Conservation (phyloP, 2,329 filamentous ascomycete species). For the Neoarthrinium moseri region DNA sequence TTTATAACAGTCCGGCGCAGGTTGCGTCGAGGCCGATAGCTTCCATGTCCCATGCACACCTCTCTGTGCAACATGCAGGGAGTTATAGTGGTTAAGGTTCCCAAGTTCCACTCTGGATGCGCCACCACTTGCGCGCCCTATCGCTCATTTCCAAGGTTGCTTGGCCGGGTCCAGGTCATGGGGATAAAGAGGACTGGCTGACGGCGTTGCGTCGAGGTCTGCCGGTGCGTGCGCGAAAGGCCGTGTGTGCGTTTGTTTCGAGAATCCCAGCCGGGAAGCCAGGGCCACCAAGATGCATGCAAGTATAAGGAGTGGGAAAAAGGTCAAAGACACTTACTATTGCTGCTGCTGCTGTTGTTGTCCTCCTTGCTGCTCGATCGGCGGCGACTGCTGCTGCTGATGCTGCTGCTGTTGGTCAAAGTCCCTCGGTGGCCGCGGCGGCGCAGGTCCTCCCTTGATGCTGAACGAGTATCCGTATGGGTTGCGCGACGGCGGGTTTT, state of each 20-base stretch:
- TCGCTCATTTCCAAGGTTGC: no score
- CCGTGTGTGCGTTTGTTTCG: conserved; percentile 5
- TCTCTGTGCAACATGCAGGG: no score
- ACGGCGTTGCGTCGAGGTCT: not conserved
- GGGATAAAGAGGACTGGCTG: not conserved
- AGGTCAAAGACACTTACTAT: conserved; percentile 4
- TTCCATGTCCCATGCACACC: no score
- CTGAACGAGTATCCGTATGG: conserved; percentile 15
- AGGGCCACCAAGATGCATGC: not conserved
- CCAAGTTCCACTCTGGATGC: no score
- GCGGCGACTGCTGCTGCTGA: not conserved
- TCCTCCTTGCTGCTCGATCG: no score
- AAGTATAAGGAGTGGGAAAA: conserved; percentile 1
- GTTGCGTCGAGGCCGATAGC: no score
- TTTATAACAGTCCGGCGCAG: no score
- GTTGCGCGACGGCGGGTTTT: conserved; percentile 23
- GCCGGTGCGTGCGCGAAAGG: not conserved
- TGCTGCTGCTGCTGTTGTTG: no score
- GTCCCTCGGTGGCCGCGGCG: conserved; percentile 6
- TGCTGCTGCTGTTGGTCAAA: not conserved
- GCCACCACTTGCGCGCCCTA: no score
- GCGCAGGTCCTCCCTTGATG: conserved; percentile 11
- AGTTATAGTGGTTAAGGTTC: no score
- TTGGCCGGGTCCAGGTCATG: no score
- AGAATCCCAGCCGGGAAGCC: not conserved